Conservation (phyloP, 2,329 filamentous ascomycete genomes). For the Colletotrichum tropicicola region DNA sequence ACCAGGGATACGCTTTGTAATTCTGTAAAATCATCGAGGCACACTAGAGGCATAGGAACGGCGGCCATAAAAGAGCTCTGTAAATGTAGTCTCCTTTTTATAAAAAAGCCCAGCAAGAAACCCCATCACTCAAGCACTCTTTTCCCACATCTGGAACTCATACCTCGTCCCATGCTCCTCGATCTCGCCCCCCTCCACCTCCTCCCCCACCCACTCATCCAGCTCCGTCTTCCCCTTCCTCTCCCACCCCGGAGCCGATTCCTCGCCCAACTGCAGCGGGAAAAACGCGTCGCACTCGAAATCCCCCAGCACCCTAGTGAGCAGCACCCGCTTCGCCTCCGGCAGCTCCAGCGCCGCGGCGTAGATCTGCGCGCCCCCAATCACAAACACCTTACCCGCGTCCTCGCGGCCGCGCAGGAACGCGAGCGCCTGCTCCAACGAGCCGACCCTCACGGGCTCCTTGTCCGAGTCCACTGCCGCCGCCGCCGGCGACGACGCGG, state of each 20-base stretch:
- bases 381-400: constrained; percentile 76
- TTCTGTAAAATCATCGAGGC: constrained; percentile 33
- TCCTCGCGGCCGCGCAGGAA: constrained; percentile 47
- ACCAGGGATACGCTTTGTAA: constrained; percentile 32
- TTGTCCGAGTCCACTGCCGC: constrained; percentile 36
- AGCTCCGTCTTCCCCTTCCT: constrained; percentile 55
- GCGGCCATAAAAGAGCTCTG: background rate
- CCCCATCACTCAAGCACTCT: constrained; percentile 36
- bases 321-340: constrained; percentile 69
- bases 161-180: constrained; percentile 73
- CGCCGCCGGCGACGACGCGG: constrained; percentile 22
- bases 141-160: constrained; percentile 80
- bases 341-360: constrained; percentile 68
- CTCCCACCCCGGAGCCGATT: constrained; percentile 24
- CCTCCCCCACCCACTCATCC: constrained; percentile 73
- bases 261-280: constrained; percentile 61
- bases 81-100: background rate
- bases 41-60: background rate
- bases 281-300: constrained; percentile 84
- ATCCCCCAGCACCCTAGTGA: constrained; percentile 73
- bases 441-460: constrained; percentile 65
- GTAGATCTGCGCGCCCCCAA: constrained; percentile 92
- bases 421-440: constrained; percentile 66
- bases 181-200: constrained; percentile 62
- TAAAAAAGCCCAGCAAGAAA: background rate